Percentiles rank a stretch among this genome's conserved stretches.
Conservation (phyloP, 2,329 filamentous ascomycete species). For the Penicillium sp. region DNA sequence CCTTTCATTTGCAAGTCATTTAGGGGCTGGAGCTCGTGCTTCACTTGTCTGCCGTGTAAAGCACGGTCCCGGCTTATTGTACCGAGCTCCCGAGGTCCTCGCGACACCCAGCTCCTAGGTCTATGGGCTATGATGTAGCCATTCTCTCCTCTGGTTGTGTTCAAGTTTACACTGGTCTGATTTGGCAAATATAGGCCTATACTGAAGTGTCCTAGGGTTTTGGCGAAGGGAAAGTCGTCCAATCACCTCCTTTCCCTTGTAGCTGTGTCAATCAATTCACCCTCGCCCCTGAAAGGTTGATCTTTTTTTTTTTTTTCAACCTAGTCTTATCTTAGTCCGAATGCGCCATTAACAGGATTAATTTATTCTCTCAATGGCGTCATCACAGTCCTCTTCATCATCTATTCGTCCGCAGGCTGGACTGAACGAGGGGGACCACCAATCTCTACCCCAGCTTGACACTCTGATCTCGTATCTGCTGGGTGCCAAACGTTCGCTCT, state of each 20-base stretch:
- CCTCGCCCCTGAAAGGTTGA: background rate
- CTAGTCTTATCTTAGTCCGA: background rate
- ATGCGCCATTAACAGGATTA: background rate
- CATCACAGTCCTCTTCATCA: slow-evolving; percentile 28
- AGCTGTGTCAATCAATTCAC: background rate
- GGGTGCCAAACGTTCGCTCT: slow-evolving; percentile 80
- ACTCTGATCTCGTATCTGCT: slow-evolving; percentile 80
- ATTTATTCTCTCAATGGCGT: slow-evolving; percentile 26
- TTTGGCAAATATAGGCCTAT: background rate
- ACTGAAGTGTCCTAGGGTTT: background rate
- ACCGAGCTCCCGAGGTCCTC: background rate
- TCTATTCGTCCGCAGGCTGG: slow-evolving; percentile 17
- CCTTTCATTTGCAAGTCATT: background rate
- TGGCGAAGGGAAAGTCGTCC: background rate
- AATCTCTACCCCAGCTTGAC: slow-evolving; percentile 55
- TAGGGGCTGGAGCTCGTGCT: background rate
- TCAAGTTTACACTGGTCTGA: background rate
- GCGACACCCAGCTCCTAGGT: background rate
- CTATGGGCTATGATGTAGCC: background rate
- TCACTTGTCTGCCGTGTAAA: background rate
- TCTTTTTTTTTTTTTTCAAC: background rate
- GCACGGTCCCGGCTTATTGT: background rate
- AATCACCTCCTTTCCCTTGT: background rate
- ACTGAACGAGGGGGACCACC: slow-evolving; percentile 11
- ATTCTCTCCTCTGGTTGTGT: background rate